A percentile compares a stretch with the other conserved stretches of the same genome.
These are phyloP conservation scores for Boletellus emodensis DNA, from an alignment of 768 basidiomycete genomes.

Conservation along the genomic window DNA sequence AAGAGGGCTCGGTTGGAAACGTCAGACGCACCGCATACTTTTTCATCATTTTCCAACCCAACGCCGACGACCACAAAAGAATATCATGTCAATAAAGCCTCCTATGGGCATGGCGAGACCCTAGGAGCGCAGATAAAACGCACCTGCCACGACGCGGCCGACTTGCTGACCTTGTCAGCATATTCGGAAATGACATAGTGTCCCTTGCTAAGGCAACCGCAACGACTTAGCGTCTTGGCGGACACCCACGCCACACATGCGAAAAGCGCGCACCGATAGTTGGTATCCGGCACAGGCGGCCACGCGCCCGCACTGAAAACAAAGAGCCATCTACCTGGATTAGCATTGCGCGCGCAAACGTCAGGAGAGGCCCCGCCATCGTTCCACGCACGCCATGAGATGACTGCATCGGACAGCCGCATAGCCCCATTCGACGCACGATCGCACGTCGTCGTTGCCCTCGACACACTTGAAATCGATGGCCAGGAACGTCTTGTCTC, in stretches of 20 bases:
- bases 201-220: conserved; percentile 41
- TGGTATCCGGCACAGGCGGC: conserved; percentile 72
- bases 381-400: conserved; percentile 57
- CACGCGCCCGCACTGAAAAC: conserved; percentile 56
- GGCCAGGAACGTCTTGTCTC: conserved; percentile 71
- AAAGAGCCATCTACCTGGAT: not conserved
- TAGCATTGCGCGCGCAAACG: not conserved
- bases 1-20: not conserved
- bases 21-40: conserved; percentile 62
- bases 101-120: conserved; percentile 11
- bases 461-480: conserved; percentile 77
- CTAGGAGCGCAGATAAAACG: conserved; percentile 27
- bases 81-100: conserved; percentile 13
- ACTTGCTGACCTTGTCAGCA: conserved; percentile 61
- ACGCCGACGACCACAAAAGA: not conserved
- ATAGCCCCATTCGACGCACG: conserved; percentile 78
- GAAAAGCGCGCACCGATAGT: conserved; percentile 58
- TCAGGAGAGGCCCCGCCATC: not conserved
- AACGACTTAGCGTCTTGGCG: conserved; percentile 3
- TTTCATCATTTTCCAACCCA: conserved; percentile 1
- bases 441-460: conserved; percentile 49
- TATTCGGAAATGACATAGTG: conserved; percentile 75
- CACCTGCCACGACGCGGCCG: conserved; percentile 73
- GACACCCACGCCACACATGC: not conserved
- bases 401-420: conserved; percentile 72